phyloP scores from a whole-genome alignment of 495 filamentous ascomycete genomes.

The Penicillium pulvis region DNA sequence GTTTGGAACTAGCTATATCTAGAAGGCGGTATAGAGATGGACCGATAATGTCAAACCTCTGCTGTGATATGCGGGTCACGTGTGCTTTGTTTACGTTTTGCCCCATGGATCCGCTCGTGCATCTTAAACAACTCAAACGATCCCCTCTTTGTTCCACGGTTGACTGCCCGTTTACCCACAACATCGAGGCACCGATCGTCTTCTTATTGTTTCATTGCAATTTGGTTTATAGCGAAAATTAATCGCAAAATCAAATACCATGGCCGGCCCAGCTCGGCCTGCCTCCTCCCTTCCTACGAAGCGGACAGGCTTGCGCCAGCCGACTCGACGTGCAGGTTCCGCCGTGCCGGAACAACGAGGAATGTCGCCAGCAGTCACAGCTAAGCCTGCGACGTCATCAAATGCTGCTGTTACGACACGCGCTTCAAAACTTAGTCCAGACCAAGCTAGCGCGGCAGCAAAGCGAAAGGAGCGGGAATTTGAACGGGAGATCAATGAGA shows the following conservation, averaged over 20 bases:
- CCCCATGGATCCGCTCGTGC: constrained; percentile 28
- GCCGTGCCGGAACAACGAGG: constrained; percentile 45
- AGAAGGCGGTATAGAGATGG: not conserved
- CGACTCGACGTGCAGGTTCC: constrained; percentile 42
- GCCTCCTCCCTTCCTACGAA: constrained; percentile 51
- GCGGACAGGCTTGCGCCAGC: constrained; percentile 58
- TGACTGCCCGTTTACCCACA: not conserved
- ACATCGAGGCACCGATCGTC: not conserved
- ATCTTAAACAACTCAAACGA: constrained; percentile 14
- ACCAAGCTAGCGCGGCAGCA: constrained; percentile 46
- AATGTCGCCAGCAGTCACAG: constrained; percentile 64
- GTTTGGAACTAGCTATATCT: not conserved
- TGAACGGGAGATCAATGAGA: constrained; percentile 69
- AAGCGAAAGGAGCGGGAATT: constrained; percentile 86
- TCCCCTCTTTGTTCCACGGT: not conserved
- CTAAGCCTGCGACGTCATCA: constrained; percentile 36
- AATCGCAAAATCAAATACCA: constrained; percentile 33
- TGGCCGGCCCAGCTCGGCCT: constrained; percentile 60
- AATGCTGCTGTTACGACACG: constrained; percentile 41
- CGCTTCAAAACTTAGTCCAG: constrained; percentile 40
- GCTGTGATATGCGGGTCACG: constrained; percentile 14
- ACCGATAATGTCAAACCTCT: not conserved
- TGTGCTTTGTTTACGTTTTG: constrained; percentile 50
- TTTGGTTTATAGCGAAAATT: not conserved
- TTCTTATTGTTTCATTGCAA: not conserved